These are phyloP conservation scores for Euphrasia confusa DNA, from an alignment of 257 asterid genomes.

Conservation along the genomic window DNA sequence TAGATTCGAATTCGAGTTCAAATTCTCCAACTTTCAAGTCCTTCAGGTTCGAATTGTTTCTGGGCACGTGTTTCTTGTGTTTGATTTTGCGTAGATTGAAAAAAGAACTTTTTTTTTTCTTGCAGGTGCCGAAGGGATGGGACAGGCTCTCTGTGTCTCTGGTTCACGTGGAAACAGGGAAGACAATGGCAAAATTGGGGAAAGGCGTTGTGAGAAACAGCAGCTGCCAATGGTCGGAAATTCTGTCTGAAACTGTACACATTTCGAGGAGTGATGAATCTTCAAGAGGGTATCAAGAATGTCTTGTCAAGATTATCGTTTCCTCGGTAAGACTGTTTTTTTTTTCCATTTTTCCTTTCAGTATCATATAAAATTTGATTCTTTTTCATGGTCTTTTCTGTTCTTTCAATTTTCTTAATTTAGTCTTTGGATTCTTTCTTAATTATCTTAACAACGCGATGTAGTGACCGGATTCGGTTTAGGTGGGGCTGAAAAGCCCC, in stretches of 20 bases:
- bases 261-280: slow-evolving; percentile 48
- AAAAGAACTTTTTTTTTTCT: not conserved
- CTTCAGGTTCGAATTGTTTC: slow-evolving; percentile 52
- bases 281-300: slow-evolving; percentile 53
- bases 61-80: not conserved
- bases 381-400: too few relatives aligned
- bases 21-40: slow-evolving; percentile 82
- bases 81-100: not conserved
- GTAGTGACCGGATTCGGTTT: too few relatives aligned
- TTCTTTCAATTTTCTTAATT: too few relatives aligned
- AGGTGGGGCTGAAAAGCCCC: too few relatives aligned
- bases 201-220: slow-evolving; percentile 69
- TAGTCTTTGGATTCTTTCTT: too few relatives aligned
- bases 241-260: slow-evolving; percentile 62
- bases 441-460: too few relatives aligned
- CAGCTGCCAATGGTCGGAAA: slow-evolving; percentile 75
- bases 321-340: slow-evolving; percentile 47
- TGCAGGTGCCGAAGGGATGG: slow-evolving; percentile 97
- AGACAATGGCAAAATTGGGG: slow-evolving; percentile 54
- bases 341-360: not conserved
- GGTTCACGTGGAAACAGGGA: slow-evolving; percentile 66
- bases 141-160: slow-evolving; percentile 64
- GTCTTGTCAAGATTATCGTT: slow-evolving; percentile 58
- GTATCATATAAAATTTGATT: too few relatives aligned
- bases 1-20: slow-evolving; percentile 51